Base-by-base conservation (phyloP, 2,329 filamentous ascomycete genomes). In the Rutstroemia sp. region DNA sequence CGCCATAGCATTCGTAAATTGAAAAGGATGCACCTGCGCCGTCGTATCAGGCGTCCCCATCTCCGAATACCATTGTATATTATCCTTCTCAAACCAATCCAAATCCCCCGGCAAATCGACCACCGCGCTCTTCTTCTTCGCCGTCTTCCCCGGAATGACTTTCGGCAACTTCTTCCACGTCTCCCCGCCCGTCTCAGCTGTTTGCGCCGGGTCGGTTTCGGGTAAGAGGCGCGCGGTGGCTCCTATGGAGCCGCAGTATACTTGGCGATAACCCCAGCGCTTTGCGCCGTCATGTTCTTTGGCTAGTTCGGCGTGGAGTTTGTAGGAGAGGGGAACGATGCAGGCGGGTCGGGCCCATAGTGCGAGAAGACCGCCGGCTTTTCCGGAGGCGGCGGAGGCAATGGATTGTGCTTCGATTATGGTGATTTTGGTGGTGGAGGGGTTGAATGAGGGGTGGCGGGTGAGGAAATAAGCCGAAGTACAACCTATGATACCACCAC, bases 401-500 rank as follows among this genome's bases (percentile, higher is more conserved):
- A 97, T 86, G 46, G 84, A 79, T 3, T 84, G 84, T 0, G 94
- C 91, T 76, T 99, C 94, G 54, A 97, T 78, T 30, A 99, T 77
- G 1, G 88, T 95, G 65, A 97, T 86, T 53, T 78, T 85, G 70
- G 96, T 89, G 53, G 82, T 80, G 21, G 80, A 73, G 44, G 85
- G 83, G 69, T 94, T 80, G 74, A 88, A 97, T 30, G 81, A 84
- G 27, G 89, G 84, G 70, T 97, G 92, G 61, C 89, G 85, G 2
- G 91, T 94, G 45, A 97, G 77, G 68, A 86, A 97, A 72, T 97
- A 97, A 57, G 92, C 92, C 5, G 89, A 91, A 50, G 89, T 94
- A 70, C 84, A 87, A 67, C 94, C 94, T 65, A 97, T 95, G 61
- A 97, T 91, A 65, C 92, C 92, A 64, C 91, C 92, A 64, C 92